Base-by-base conservation (phyloP, 1,139 yeast species). In the Blastobotrys aristatus region DNA sequence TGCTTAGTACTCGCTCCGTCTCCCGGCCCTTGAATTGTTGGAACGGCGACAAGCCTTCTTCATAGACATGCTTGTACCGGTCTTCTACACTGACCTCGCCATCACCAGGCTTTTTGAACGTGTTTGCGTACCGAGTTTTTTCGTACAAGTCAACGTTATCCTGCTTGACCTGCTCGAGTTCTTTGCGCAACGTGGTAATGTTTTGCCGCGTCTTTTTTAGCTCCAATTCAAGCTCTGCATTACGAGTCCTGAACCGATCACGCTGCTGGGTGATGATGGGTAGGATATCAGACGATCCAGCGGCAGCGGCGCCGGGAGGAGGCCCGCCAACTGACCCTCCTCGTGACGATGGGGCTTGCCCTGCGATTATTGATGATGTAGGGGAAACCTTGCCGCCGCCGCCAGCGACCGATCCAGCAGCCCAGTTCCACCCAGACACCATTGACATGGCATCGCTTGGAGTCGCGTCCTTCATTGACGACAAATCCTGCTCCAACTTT, bases 191-290 rank as follows among this genome's bases (percentile, higher is more conserved):
- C 48, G 84, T 86, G 42, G 70, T 73, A 17, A 82, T 74, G 30
- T 73, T 71, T 24, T 69, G 65, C 51, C 74, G 73, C 54, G 77
- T 80, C 56, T 78, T 79, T 60, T 86, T 80, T 41, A 82, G 62
- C 57, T 88, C 95, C 47, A 84, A 85, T 63, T 92, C 97, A 45
- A 92, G 73, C 61, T 88, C 96, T 48, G 76, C 77, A 58, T 84
- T 88, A 50, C 90, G 76, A 27, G 79, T 77, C 57, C 95, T 79
- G 72, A 90, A 89, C 54, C 97, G 73, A 64, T 92, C 97, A 64
- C 98, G 79, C 68, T 92, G 98, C 60, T 92, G 90, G 20, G 97
- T 89, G 29, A 92, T 80, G 46, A 92, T 88, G 0, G 96, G 95
- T 41, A 92, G 68, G 36, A 92, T 82, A 0, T 88, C 76, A 5